Evolutionary conservation across 1,284 basidiomycete species (phyloP).

Genomic region (Earliella scabrosa): DNA sequence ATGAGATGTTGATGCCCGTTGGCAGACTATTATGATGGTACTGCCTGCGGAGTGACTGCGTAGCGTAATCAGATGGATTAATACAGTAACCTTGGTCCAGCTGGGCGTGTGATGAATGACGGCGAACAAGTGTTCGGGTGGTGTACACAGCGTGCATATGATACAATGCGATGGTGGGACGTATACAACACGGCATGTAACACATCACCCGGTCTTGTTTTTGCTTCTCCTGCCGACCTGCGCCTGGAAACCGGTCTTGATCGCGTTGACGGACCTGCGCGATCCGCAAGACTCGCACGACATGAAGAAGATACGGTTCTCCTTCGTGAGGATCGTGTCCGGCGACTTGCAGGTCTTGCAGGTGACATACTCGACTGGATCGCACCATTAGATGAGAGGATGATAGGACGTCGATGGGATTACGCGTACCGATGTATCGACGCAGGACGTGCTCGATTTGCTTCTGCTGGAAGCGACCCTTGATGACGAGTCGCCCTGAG

Average conservation of each 20-base stretch:
- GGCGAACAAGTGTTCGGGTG: slow-evolving; percentile 18
- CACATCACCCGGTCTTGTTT: slow-evolving; percentile 55
- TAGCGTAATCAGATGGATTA: no score
- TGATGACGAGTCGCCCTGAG: slow-evolving; percentile 92
- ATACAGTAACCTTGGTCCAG: no score
- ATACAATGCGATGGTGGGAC: slow-evolving; percentile 20
- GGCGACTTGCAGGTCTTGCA: slow-evolving; percentile 99
- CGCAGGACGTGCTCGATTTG: slow-evolving; percentile 98
- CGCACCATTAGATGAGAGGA: neutral
- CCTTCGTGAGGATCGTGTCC: slow-evolving; percentile 94
- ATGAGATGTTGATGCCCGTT: no score
- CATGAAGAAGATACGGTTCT: slow-evolving; percentile 99
- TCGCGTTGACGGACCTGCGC: slow-evolving; percentile 90
- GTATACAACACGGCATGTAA: slow-evolving; percentile 6
- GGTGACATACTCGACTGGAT: slow-evolving; percentile 95
- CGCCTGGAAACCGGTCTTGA: slow-evolving; percentile 99
- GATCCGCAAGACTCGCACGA: slow-evolving; percentile 95
- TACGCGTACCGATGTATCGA: slow-evolving; percentile 87
- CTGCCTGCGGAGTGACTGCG: no score
- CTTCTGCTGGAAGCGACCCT: slow-evolving; percentile 98
- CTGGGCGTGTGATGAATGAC: no score
- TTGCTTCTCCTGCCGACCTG: slow-evolving; percentile 89
- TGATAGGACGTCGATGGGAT: neutral
- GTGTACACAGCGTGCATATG: slow-evolving; percentile 22
- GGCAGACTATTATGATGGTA: no score